These are phyloP conservation scores for Incumbomyces delicatus DNA, from an alignment of 2,329 filamentous ascomycete species.

Conservation along the genomic window DNA sequence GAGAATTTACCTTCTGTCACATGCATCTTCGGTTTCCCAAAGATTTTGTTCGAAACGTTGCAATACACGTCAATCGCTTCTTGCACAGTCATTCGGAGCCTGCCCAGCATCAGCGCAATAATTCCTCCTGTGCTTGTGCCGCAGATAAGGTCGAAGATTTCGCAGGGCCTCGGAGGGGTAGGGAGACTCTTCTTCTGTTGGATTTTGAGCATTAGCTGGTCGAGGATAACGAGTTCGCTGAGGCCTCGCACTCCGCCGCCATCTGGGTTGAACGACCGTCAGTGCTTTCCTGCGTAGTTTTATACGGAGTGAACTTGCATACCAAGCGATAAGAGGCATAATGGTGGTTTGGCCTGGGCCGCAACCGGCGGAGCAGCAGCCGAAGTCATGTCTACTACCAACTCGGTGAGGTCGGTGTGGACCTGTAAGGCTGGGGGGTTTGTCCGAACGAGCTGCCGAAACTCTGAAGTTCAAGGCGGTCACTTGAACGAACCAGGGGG, in stretches of 20 bases:
- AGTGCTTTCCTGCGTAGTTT: too few species aligned
- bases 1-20: neutral
- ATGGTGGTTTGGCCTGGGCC: too few species aligned
- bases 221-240: slow-evolving; percentile 14
- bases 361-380: too few species aligned
- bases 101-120: slow-evolving; percentile 18
- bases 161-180: slow-evolving; percentile 9
- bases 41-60: neutral
- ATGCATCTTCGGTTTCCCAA: neutral
- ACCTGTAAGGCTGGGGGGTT: too few species aligned
- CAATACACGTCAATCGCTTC: slow-evolving; percentile 11
- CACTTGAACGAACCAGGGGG: too few species aligned
- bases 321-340: too few species aligned
- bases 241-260: slow-evolving; percentile 17
- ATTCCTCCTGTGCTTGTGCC: slow-evolving; percentile 20
- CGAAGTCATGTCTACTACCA: too few species aligned
- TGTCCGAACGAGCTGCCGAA: too few species aligned
- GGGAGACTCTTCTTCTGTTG: neutral
- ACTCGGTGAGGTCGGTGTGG: too few species aligned
- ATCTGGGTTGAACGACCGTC: slow-evolving; percentile 3
- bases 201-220: slow-evolving; percentile 12
- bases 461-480: too few species aligned
- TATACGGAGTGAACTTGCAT: too few species aligned
- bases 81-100: slow-evolving; percentile 15
- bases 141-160: slow-evolving; percentile 17